Base-by-base conservation (phyloP, 306 rosid species). In the Cicer judaicum region DNA sequence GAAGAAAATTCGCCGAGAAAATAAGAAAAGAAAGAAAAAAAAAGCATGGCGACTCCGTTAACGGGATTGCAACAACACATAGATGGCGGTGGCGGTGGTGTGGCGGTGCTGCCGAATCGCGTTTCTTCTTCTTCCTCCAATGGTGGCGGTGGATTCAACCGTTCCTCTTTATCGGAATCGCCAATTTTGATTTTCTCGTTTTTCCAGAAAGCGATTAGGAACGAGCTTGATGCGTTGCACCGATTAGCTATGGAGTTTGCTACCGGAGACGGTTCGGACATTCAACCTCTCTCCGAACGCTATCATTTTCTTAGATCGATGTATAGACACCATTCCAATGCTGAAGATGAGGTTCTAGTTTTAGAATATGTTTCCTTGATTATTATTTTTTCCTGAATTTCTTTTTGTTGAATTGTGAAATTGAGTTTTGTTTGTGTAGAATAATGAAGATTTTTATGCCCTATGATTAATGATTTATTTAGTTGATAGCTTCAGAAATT, bases 311-410 rank as follows among this genome's bases (percentile, higher is more conserved):
- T 92, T 64, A 88, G 92, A 80, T 92, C 93, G 79, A 90, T 94
- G 84, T 94, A 92, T 79, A 87, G 84, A 77, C 92, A 92, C 79
- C 98, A 94, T 82, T 86, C 96, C 92, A 89, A 90, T 94, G 99
- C 98, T 15, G 99, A 94, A 86, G 99, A 94, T 79, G 98, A 94
- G 99, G 99, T 94, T 57, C 79, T 63, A 21, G 79, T 79, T 83
- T 80, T 40, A 38, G 66, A 24, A 48, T 78, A 69, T 68, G 0
- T 74, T 7, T 34, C 68, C 36, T n/a, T 39, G 34, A 10, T 19
- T 19, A 9, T 56, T 46, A 8, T 0, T 1, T 21, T 15, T 18
- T 56, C 19, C 62, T 64, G 5, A 18, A 44, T 7, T 50, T 44
- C 52, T 54, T 68, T 39, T 42, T 21, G 39, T 71, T 54, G 60